Conservation (phyloP, 768 basidiomycete genomes). For the Russula emetica region DNA sequence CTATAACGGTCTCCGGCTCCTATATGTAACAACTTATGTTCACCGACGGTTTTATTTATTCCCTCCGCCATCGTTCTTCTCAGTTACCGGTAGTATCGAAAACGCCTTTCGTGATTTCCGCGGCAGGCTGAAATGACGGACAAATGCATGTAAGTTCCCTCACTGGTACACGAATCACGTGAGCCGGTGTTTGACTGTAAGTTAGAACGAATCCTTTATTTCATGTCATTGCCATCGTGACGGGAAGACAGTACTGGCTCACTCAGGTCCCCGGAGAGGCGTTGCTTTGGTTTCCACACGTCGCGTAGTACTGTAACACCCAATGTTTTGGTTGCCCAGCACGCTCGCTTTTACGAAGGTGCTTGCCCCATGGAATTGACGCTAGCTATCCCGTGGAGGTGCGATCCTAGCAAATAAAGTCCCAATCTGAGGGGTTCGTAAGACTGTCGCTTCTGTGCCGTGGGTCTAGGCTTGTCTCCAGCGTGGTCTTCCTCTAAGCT, state of each 20-base stretch:
- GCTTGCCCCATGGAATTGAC: background rate
- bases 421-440: background rate
- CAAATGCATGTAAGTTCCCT: background rate
- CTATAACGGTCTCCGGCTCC: slow-evolving; percentile 34
- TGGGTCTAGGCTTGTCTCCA: background rate
- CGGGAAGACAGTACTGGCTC: background rate
- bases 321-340: background rate
- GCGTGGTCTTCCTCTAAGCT: background rate
- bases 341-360: background rate
- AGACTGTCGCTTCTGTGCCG: background rate
- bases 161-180: background rate
- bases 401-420: background rate
- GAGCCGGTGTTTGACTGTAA: background rate
- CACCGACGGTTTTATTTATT: background rate
- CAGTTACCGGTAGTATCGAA: background rate
- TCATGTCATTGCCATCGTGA: background rate
- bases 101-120: background rate
- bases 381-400: background rate
- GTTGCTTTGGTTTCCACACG: background rate
- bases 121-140: background rate
- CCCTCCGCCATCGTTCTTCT: background rate
- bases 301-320: too few relatives aligned
- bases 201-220: background rate
- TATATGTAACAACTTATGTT: slow-evolving; percentile 1
- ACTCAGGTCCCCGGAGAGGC: background rate